These are phyloP conservation scores for Ophiocordyceps camponoti-rufipedis DNA, from an alignment of 2,329 filamentous ascomycete genomes.

Conservation along the genomic window DNA sequence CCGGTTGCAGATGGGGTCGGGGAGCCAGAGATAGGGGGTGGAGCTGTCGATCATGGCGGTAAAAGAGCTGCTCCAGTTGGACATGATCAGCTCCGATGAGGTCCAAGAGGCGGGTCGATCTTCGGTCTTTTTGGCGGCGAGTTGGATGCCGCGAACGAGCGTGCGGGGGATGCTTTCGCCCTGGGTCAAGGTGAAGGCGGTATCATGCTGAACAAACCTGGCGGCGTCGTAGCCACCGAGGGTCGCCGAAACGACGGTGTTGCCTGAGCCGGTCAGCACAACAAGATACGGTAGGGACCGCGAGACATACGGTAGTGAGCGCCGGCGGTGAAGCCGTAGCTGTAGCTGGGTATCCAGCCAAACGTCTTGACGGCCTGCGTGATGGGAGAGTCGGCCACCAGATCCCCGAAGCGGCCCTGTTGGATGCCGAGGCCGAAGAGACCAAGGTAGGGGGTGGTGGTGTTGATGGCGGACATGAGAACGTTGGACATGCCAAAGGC, in stretches of 20 bases:
- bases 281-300: not conserved
- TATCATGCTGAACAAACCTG: slow-evolving; percentile 41
- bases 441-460: slow-evolving; percentile 35
- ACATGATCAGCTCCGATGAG: slow-evolving; percentile 18
- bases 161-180: slow-evolving; percentile 37
- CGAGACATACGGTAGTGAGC: slow-evolving; percentile 45
- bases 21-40: slow-evolving; percentile 46
- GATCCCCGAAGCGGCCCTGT: slow-evolving; percentile 30
- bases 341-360: slow-evolving; percentile 49
- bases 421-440: slow-evolving; percentile 38
- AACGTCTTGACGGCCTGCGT: slow-evolving; percentile 38
- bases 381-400: slow-evolving; percentile 30
- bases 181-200: slow-evolving; percentile 37
- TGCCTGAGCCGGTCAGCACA: slow-evolving; percentile 9
- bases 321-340: slow-evolving; percentile 60
- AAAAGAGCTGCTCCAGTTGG: slow-evolving; percentile 27
- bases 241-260: slow-evolving; percentile 37
- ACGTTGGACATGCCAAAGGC: slow-evolving; percentile 23
- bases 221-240: slow-evolving; percentile 53
- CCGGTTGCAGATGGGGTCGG: slow-evolving; percentile 37
- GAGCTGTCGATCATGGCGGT: slow-evolving; percentile 43
- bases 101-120: slow-evolving; percentile 19
- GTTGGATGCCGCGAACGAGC: slow-evolving; percentile 38
- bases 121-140: slow-evolving; percentile 14
- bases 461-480: slow-evolving; percentile 33